phyloP scores from a whole-genome alignment of 2,329 filamentous ascomycete species.

The Penicillium sp. region DNA sequence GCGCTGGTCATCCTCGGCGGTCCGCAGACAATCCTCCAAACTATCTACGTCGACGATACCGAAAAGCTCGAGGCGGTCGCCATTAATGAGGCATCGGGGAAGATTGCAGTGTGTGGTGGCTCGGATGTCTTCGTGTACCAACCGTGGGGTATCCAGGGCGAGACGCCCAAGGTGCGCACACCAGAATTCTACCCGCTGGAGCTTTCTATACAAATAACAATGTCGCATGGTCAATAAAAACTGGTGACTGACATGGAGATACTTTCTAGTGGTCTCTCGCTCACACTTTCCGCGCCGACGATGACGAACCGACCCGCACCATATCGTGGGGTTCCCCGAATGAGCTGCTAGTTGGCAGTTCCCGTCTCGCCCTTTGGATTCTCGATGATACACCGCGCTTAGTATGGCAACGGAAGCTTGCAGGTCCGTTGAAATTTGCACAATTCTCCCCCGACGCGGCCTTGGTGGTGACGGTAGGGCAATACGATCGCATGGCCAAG shows the following conservation, averaged over 20 bases:
- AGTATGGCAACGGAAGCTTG: constrained; percentile 73
- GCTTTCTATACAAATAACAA: neutral
- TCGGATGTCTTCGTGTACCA: constrained; percentile 72
- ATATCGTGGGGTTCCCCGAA: constrained; percentile 86
- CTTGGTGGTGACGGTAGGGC: constrained; percentile 78
- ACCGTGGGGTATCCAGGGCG: constrained; percentile 69
- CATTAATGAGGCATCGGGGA: constrained; percentile 79
- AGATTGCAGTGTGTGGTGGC: constrained; percentile 74
- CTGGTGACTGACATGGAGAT: neutral
- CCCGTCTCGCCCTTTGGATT: constrained; percentile 68
- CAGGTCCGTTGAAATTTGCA: constrained; percentile 71
- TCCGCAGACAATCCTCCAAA: constrained; percentile 75
- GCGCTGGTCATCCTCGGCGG: constrained; percentile 80
- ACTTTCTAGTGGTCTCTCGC: constrained; percentile 56
- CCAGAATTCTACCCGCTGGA: neutral
- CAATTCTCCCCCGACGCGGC: constrained; percentile 82
- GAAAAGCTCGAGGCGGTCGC: constrained; percentile 70
- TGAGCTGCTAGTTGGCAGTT: constrained; percentile 78
- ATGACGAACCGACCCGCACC: constrained; percentile 49
- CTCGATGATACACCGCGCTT: constrained; percentile 45
- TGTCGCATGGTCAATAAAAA: neutral
- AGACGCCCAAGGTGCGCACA: constrained; percentile 67
- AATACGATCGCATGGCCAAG: constrained; percentile 81
- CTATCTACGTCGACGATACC: constrained; percentile 79
- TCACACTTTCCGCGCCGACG: constrained; percentile 49